A percentile compares a stretch with the other conserved stretches of the same genome.
Evolutionary conservation across 768 basidiomycete genomes (phyloP).

Genomic region (Rhodotorula graminis): DNA sequence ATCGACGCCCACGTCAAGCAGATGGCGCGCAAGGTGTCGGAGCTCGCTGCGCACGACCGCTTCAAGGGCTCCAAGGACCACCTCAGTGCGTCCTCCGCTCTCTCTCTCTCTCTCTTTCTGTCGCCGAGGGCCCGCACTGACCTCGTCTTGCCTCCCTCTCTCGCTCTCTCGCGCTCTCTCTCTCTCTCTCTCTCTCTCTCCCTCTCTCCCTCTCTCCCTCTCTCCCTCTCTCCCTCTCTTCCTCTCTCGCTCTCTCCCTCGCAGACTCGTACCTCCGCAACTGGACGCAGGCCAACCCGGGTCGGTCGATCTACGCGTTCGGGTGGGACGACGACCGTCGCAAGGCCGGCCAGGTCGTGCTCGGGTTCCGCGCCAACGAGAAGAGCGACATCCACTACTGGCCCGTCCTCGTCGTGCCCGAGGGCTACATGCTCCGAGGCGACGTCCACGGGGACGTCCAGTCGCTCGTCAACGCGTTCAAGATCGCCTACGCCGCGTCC

Average conservation of each 20-base stretch:
- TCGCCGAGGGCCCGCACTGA: too few species aligned
- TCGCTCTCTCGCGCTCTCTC: too few species aligned
- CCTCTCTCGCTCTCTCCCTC: background rate
- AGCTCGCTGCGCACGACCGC: slow-evolving; percentile 90
- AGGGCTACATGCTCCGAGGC: slow-evolving; percentile 38
- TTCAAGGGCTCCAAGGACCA: slow-evolving; percentile 85
- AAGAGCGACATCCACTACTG: slow-evolving; percentile 83
- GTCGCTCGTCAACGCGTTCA: slow-evolving; percentile 32
- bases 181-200: too few species aligned
- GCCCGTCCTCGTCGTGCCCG: slow-evolving; percentile 53
- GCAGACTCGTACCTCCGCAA: slow-evolving; percentile 81
- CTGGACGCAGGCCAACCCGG: slow-evolving; percentile 85
- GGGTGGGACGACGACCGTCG: slow-evolving; percentile 68
- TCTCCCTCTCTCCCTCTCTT: too few species aligned
- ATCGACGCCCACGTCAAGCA: slow-evolving; percentile 95
- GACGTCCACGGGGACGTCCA: slow-evolving; percentile 20
- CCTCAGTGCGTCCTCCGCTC: slow-evolving; percentile 69
- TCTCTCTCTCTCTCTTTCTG: too few species aligned
- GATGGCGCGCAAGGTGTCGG: slow-evolving; percentile 86
- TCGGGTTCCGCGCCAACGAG: slow-evolving; percentile 89
- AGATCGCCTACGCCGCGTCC: slow-evolving; percentile 17
- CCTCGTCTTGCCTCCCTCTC: too few species aligned
- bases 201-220: background rate
- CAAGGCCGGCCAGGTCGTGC: slow-evolving; percentile 84
- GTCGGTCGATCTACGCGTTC: slow-evolving; percentile 93